Evolutionary conservation across 345 rosid species (phyloP), one percentile per base, ranked within the genome.

Genomic region (Salix purpurea): DNA sequence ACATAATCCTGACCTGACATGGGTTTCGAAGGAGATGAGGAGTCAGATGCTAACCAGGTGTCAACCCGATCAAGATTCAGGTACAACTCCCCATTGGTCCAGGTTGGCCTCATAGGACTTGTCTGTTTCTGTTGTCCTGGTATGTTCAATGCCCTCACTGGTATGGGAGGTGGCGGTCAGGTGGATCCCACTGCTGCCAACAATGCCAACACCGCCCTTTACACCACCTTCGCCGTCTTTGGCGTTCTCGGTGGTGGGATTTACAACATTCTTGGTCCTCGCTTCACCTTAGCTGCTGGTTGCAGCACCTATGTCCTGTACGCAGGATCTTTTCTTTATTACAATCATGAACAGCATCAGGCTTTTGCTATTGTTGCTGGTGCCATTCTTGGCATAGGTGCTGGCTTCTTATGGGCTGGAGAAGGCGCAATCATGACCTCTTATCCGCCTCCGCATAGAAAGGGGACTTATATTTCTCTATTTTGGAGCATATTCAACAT

Each of bases 81-180:
- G 26, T 87, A 89, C 87, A 94, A 94, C 76, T 94, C 97, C 0
- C 98, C 98, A 2, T 75, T 92, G 1, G 78, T 87, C 4, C 99
- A 95, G 75, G 90, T 95, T 13, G 69, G 69, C 69, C 82, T 93
- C 28, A 91, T 95, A 54, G 99, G 97, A 1, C 76, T 95, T 9
- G 99, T 95, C 61, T 95, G 99, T 71, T 95, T 95, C 82, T 95
- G 99, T 74, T 95, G 97, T 46, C 99, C 99, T 0, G 97, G 97
- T 2, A 95, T 95, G 94, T 95, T 93, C 85, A 95, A 95, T 73
- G 99, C 99, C 36, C 90, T 95, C 73, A 88, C 96, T 36, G 99
- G 99, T 7, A 90, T 95, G 99, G 99, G 99, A 19, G 99, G 94
- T 2, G 97, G 96, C 0, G 99, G 97, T 19, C 99, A 95, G 80